These are phyloP conservation scores for Kickxella alabastrina DNA, from an alignment of 192 early-diverging fungal species.

Conservation along the genomic window DNA sequence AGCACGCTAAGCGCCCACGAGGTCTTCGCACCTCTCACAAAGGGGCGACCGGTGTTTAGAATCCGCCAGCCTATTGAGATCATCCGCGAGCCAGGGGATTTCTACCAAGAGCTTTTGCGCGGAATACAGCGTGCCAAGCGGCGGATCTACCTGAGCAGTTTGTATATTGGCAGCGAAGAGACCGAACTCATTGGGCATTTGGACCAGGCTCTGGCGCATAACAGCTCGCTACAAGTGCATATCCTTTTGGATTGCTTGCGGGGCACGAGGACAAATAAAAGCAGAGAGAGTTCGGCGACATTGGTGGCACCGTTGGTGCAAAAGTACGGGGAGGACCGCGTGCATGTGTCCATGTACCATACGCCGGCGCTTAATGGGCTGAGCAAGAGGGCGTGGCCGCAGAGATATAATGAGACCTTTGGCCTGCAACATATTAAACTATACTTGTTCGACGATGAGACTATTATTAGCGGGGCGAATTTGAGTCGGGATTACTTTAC, in stretches of 20 bases:
- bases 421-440: conserved; percentile 94
- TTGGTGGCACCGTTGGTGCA: conserved; percentile 51
- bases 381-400: conserved; percentile 69
- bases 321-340: conserved; percentile 24
- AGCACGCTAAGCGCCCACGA: conserved; percentile 8
- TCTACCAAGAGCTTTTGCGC: conserved; percentile 50
- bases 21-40: conserved; percentile 30
- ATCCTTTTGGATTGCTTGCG: conserved; percentile 89
- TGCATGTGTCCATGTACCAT: conserved; percentile 78
- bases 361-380: conserved; percentile 75
- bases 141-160: conserved; percentile 77
- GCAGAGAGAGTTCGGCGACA: conserved; percentile 60
- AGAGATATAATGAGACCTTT: conserved; percentile 87
- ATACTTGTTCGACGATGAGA: conserved; percentile 85
- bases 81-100: conserved; percentile 53
- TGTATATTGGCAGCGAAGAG: conserved; percentile 86
- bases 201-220: conserved; percentile 53
- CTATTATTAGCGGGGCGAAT: conserved; percentile 81
- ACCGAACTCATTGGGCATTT: conserved; percentile 66
- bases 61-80: conserved; percentile 43
- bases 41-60: conserved; percentile 35
- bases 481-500: conserved; percentile 92
- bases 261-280: conserved; percentile 61
- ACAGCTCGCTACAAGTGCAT: conserved; percentile 56
- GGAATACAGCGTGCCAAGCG: conserved; percentile 67